Base-by-base conservation (phyloP, 2,329 filamentous ascomycete species). In the Botrytis byssoidea region DNA sequence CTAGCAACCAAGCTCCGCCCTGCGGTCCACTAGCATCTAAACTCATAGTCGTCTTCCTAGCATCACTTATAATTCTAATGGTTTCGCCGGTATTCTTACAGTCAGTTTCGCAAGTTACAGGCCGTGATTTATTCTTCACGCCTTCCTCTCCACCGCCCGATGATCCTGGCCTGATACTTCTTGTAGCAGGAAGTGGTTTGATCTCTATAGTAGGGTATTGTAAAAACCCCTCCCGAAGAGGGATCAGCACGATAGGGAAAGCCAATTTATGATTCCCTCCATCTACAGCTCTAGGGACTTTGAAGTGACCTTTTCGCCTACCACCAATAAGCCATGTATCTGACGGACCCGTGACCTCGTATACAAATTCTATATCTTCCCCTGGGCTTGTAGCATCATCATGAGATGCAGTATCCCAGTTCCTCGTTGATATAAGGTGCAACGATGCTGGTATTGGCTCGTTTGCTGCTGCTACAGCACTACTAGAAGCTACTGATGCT, bases 321-420 rank as follows among this genome's bases (percentile, higher is more conserved):
- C 95, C 95, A 35, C 94, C 95, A 4, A 98, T 85, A 1, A 98
- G 88, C 95, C 95, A 98, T 0, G 89, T 87, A 57, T 95, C 94
- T 2, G 88, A 84, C 25, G 90, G 89, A 0, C 91, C 91, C 22
- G 90, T 89, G 35, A 98, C 86, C 77, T 97, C 95, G 82, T 96
- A 97, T 77, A 91, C 90, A 79, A 97, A 97, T 75, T 94, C 90
- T 1, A 94, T 85, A 35, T 89, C 86, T 35, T 78, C 73, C 46
- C 71, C 44, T 63, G 74, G 59, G 40, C 57, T 40, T 22, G 71
- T 61, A 29, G 37, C 51, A 40, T 73, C 63, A 18, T 76, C 71
- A 55, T 80, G 80, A 16, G 80, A 75, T 2, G 81, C 81, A 0
- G 86, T 88, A 76, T 91, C 87, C 90, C 90, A 92, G 2, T 85